phyloP scores from a whole-genome alignment of 2,329 filamentous ascomycete species.

The Pyricularia sp. region DNA sequence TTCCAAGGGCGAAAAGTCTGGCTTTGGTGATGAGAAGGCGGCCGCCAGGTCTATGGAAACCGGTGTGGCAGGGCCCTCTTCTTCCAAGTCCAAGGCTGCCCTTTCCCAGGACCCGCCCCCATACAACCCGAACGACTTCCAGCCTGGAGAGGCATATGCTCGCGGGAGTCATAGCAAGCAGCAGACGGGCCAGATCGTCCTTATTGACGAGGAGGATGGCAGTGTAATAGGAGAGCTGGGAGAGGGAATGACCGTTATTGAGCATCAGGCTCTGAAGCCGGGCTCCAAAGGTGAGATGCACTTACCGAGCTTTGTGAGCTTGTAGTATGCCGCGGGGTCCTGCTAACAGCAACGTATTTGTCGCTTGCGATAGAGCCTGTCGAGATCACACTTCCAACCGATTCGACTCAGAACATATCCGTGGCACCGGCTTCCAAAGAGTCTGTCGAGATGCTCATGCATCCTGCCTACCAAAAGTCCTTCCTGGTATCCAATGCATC shows the following conservation, averaged over 20 bases:
- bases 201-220: constrained; percentile 92
- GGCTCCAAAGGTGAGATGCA: constrained; percentile 75
- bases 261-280: constrained; percentile 64
- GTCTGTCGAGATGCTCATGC: constrained; percentile 67
- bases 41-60: constrained; percentile 15
- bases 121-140: constrained; percentile 79
- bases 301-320: not conserved
- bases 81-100: constrained; percentile 14
- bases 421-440: constrained; percentile 60
- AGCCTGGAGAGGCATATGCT: constrained; percentile 70
- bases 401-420: constrained; percentile 53
- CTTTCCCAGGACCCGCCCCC: constrained; percentile 36
- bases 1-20: constrained; percentile 19
- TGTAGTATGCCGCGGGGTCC: not conserved
- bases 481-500: constrained; percentile 79
- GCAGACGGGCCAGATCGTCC: constrained; percentile 66
- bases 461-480: constrained; percentile 87
- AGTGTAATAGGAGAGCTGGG: constrained; percentile 74
- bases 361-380: constrained; percentile 52
- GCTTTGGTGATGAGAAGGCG: constrained; percentile 1
- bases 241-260: constrained; percentile 33
- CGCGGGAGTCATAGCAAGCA: constrained; percentile 48
- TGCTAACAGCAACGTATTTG: constrained; percentile 7
- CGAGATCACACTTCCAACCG: constrained; percentile 63
- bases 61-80: constrained; percentile 11